These are phyloP conservation scores for Heracleum sosnowskyi DNA, from an alignment of 129 eudicot species.

Conservation along the genomic window DNA sequence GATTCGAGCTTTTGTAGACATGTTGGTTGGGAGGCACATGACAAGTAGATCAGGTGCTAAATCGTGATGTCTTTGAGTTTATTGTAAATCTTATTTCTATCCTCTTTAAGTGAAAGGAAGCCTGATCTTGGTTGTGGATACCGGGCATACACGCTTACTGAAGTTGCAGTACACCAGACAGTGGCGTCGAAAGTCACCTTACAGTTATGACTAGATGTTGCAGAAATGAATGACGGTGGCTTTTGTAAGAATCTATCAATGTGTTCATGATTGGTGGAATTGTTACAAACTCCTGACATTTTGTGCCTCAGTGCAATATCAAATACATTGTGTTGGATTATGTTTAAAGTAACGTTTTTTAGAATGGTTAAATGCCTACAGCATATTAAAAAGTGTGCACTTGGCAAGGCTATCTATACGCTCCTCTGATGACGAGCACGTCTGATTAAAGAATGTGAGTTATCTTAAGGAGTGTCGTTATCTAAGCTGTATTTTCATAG, in stretches of 20 bases:
- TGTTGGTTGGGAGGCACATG: conserved; percentile 81
- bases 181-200: neutral
- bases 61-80: conserved; percentile 34
- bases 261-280: conserved; percentile 2
- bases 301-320: conserved; percentile 6
- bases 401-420: neutral
- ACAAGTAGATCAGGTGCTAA: conserved; percentile 43
- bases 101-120: neutral
- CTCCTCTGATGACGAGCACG: neutral
- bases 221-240: conserved; percentile 16
- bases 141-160: neutral
- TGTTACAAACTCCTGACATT: conserved; percentile 10
- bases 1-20: conserved; percentile 98
- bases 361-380: conserved; percentile 11
- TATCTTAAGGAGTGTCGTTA: conserved; percentile 24
- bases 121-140: neutral
- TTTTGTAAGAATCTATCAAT: conserved; percentile 16
- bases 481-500: conserved; percentile 46
- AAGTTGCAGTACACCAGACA: neutral
- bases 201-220: neutral
- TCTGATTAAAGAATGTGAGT: conserved; percentile 10
- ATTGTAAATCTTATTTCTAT: conserved; percentile 4
- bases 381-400: neutral
- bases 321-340: neutral
- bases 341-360: neutral